Evolutionary conservation across 2,329 filamentous ascomycete species (phyloP).

Genomic region (Penicillium sp.): DNA sequence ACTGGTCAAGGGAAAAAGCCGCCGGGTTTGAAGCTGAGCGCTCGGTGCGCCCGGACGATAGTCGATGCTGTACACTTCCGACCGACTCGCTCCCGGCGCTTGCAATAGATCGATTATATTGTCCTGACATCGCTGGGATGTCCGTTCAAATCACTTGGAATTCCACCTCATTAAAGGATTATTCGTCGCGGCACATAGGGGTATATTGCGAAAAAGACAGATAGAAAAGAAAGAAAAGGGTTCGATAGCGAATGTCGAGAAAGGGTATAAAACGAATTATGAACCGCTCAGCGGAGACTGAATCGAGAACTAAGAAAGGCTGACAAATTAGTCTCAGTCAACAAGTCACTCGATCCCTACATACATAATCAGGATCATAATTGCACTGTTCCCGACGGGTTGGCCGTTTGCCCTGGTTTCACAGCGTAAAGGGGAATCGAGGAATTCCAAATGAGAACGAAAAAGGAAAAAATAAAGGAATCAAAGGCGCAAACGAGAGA

Average conservation of each 20-base stretch:
- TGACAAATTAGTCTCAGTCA: constrained; percentile 19
- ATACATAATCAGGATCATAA: constrained; percentile 21
- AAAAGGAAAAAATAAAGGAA: neutral
- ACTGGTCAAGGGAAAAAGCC: constrained; percentile 14
- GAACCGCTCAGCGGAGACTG: constrained; percentile 13
- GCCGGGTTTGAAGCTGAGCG: constrained; percentile 19
- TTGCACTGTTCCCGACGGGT: constrained; percentile 10
- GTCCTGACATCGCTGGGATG: constrained; percentile 15
- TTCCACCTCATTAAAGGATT: constrained; percentile 19
- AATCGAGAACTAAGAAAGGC: constrained; percentile 15
- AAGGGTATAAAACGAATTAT: constrained; percentile 1
- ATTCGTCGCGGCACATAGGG: constrained; percentile 17
- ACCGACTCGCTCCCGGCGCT: constrained; percentile 22
- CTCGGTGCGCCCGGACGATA: constrained; percentile 13
- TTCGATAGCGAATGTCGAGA: constrained; percentile 14
- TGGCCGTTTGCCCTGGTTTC: constrained; percentile 16
- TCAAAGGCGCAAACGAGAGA: constrained; percentile 5
- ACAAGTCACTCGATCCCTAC: constrained; percentile 8
- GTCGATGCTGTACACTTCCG: constrained; percentile 9
- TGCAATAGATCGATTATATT: constrained; percentile 15
- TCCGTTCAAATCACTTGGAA: neutral
- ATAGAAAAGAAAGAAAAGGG: constrained; percentile 1
- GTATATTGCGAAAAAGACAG: constrained; percentile 12
- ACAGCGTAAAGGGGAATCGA: constrained; percentile 2
- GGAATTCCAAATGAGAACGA: constrained; percentile 1